Percentiles rank a stretch among this genome's conserved stretches.
These are phyloP conservation scores for Eragrostis curvula DNA, from an alignment of 176 grass and related monocot genomes.

Conservation along the genomic window DNA sequence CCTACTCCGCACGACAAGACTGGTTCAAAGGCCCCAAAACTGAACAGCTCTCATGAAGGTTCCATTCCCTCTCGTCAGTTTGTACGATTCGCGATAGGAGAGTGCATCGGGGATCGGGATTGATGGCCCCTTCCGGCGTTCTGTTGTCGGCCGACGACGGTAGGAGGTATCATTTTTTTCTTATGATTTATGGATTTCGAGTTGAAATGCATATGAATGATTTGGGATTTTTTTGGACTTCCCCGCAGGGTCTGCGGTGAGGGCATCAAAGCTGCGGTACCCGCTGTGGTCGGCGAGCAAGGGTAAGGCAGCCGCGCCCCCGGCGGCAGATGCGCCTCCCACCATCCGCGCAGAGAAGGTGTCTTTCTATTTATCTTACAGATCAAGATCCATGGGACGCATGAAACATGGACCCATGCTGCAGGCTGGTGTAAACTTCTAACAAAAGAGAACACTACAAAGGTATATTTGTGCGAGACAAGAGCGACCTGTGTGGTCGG, in stretches of 20 bases:
- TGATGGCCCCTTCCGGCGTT: slow-evolving; percentile 42
- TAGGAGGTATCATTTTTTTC: neutral
- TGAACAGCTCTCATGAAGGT: neutral
- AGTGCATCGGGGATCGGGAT: neutral
- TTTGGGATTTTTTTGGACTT: neutral
- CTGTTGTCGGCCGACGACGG: slow-evolving; percentile 25
- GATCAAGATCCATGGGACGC: too few relatives aligned
- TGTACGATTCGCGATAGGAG: neutral
- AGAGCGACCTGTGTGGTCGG: too few relatives aligned
- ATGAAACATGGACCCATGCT: too few relatives aligned
- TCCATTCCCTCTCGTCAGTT: neutral
- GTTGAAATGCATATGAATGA: neutral
- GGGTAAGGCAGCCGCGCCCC: slow-evolving; percentile 19
- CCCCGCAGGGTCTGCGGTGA: slow-evolving; percentile 38
- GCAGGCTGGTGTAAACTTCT: too few relatives aligned
- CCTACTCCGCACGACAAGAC: neutral
- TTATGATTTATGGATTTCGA: neutral
- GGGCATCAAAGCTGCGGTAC: slow-evolving; percentile 68
- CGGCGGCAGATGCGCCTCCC: slow-evolving; percentile 24
- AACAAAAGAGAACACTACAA: too few relatives aligned
- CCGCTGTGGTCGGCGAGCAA: slow-evolving; percentile 65
- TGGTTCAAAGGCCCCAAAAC: neutral
- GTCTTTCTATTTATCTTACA: too few relatives aligned
- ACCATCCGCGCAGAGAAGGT: slow-evolving; percentile 56
- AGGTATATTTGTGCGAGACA: too few relatives aligned